Base-by-base conservation (phyloP, 768 basidiomycete species). In the Boletellus emodensis region DNA sequence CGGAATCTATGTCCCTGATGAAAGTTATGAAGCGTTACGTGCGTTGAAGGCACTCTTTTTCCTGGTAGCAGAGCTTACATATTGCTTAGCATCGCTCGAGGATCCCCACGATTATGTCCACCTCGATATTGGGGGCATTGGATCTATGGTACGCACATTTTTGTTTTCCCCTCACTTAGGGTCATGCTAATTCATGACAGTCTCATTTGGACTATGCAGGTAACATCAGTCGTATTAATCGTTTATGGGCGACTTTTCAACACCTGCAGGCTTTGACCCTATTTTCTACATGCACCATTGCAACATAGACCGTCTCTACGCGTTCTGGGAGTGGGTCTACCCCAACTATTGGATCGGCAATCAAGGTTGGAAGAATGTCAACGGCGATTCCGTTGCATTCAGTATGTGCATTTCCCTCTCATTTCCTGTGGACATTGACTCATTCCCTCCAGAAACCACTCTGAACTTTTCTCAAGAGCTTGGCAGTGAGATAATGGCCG, bases 251-350 rank as follows among this genome's bases (percentile, higher is more conserved):
- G 9, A 11, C 3, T 49, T 26, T 2, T 36, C 3, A 13, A 51
- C 17, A 9, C 5, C 26, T 17, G 7, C 8, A 60, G 59, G 20
- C 5, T 60, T 51, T 24, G 59, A 60, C 41, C 59, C 59, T 1
- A 57, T 60, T 17, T 60, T 60, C 49, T 54, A 32, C 38, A 17
- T 60, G 30, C 59, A 60, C 30, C 59, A 60, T 13, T 46, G 49
- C 30, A 60, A 58, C 30, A 42, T 60, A 11, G 59, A 60, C 12
- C 59, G 59, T 12, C 17, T 60, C 13, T 57, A 54, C 10, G 52
- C 59, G 5, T 54, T 60, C 33, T 60, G 59, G 59, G 59, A 60
- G 45, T 60, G 61, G 28, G 13, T 61, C 22, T 60, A 60, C 24
- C 49, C 59, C 3, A 3, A 61, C 0, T 58, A 60, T 40, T 61